phyloP scores from a whole-genome alignment of 108 stramenopile genomes.

The Conticribra weissflogii region DNA sequence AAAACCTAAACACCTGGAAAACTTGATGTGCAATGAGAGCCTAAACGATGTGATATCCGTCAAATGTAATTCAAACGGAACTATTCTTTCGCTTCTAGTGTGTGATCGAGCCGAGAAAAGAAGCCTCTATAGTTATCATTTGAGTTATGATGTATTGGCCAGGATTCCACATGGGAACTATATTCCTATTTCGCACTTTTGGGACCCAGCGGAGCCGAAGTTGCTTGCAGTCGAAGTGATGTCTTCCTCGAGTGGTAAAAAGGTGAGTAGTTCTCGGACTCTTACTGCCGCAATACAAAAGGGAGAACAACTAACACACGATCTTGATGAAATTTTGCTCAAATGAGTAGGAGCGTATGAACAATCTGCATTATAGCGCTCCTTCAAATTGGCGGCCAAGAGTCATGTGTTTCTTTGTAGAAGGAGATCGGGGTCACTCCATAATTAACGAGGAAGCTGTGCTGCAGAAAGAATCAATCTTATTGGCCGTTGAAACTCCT shows the following conservation, averaged over 20 bases:
- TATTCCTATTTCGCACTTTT: conserved; percentile 48
- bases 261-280: neutral
- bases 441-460: conserved; percentile 54
- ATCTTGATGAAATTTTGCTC: no score
- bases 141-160: no score
- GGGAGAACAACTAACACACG: no score
- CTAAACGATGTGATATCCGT: conserved; percentile 55
- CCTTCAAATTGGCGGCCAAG: neutral
- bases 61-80: conserved; percentile 55
- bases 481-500: conserved; percentile 64
- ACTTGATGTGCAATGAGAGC: conserved; percentile 26
- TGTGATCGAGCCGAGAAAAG: no score
- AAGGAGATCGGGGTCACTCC: conserved; percentile 55
- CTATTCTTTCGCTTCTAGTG: conserved; percentile 52
- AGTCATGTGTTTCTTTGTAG: conserved; percentile 56
- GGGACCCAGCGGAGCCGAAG: conserved; percentile 56
- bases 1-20: conserved; percentile 18
- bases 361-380: neutral
- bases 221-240: conserved; percentile 37
- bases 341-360: neutral
- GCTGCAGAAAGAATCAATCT: conserved; percentile 23
- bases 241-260: neutral
- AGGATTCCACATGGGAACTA: conserved; percentile 35
- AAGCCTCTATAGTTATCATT: no score
- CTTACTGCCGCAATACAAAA: no score